Evolutionary conservation across 768 basidiomycete species (phyloP).

Genomic region (Hortiboletus campestris): DNA sequence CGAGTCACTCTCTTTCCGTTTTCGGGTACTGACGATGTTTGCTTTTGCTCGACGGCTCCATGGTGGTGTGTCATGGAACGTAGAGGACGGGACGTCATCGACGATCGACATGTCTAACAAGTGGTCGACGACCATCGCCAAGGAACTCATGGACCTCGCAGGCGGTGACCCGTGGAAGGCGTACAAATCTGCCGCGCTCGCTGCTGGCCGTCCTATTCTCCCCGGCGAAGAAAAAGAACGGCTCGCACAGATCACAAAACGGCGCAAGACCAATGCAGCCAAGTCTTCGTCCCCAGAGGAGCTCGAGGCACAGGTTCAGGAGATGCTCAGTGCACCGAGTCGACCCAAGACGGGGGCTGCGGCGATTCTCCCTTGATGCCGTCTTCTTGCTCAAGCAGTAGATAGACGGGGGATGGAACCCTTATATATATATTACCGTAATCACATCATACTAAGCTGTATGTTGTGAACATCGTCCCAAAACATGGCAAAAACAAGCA

Average conservation of each 20-base stretch:
- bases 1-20: not conserved
- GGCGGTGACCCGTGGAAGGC: conserved; percentile 59
- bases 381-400: not conserved
- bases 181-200: conserved; percentile 48
- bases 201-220: conserved; percentile 49
- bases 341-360: conserved; percentile 39
- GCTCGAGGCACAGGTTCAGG: conserved; percentile 26
- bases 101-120: conserved; percentile 61
- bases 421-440: not conserved
- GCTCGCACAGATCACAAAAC: conserved; percentile 15
- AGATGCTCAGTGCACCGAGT: conserved; percentile 30
- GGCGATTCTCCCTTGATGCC: conserved; percentile 35
- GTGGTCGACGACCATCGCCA: conserved; percentile 64
- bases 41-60: no score
- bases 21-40: no score
- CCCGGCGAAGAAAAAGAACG: conserved; percentile 41
- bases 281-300: conserved; percentile 18
- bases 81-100: conserved; percentile 49
- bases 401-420: not conserved
- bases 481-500: not conserved
- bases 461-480: no score
- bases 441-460: not conserved
- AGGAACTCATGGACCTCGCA: conserved; percentile 67
- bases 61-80: no score
- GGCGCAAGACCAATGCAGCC: conserved; percentile 4